Evolutionary conservation across 345 rosid genomes (phyloP), one percentile per base, ranked within the genome.

Genomic region (Eucalyptus globulus): DNA sequence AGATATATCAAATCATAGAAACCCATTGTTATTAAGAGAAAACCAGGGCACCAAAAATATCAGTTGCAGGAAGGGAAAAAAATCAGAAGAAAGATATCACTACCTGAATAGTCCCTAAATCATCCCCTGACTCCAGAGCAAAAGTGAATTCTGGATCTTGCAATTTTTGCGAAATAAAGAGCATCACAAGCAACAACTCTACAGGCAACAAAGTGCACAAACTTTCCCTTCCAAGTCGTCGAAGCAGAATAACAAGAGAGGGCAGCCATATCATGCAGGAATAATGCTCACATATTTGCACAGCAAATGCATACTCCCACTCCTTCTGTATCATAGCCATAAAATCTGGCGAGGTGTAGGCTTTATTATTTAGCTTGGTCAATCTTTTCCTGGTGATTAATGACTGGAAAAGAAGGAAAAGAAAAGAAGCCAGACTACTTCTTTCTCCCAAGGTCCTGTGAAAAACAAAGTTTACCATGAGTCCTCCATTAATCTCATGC

Each of bases 201-300:
- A 93, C 49, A 88, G 89, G 87, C 86, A 90, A 83, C 65, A 93
- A 93, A 90, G 88, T 91, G 72, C 92, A 86, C 65, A 91, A 89
- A 91, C 89, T 87, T 80, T 89, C 92, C 87, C 86, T 85, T 89
- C 90, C 92, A 86, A 95, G 91, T 86, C 87, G 90, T 92, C 91
- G 92, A 90, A 98, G 95, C 92, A 95, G 90, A 87, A 50, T 91
- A 91, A 95, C 95, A 72, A 97, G 92, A 85, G 99, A 95, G 43
- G 97, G 95, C 91, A 98, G 98, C 99, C 99, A 98, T 91, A 93
- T 93, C 86, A 89, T 87, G 91, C 96, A 95, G 40, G 99, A 91
- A 91, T 94, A 96, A 85, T 95, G 98, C 90, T 95, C 96, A 92
- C 95, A 94, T 90, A 98, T 92, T 91, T 94, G 97, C 87, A 94